phyloP scores from a whole-genome alignment of 257 asterid genomes.

The Avicennia marina region DNA sequence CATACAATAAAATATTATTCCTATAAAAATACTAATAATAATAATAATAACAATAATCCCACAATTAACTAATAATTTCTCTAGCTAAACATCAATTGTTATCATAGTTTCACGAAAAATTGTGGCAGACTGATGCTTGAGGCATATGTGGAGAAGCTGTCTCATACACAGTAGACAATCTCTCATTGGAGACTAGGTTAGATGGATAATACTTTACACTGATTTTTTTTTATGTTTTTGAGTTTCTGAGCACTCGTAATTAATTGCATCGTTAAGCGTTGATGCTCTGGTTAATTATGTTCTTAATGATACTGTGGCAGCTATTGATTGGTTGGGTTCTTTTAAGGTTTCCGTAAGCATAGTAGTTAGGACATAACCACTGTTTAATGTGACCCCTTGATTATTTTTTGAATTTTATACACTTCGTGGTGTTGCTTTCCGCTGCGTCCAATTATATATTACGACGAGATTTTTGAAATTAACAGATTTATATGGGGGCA shows the following conservation, averaged over 20 bases:
- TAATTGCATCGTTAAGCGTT: slow-evolving; percentile 1
- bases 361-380: slow-evolving; percentile 20
- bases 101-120: slow-evolving; percentile 16
- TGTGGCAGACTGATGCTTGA: slow-evolving; percentile 25
- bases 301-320: slow-evolving; percentile 21
- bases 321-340: slow-evolving; percentile 18
- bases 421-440: slow-evolving; percentile 20
- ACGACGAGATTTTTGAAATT: slow-evolving; percentile 14
- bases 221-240: no score
- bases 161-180: slow-evolving; percentile 16
- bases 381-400: slow-evolving; percentile 23
- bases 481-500: slow-evolving; percentile 17
- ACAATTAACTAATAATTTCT: slow-evolving; percentile 1
- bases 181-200: slow-evolving; percentile 6
- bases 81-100: slow-evolving; percentile 3
- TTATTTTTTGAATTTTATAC: slow-evolving; percentile 3
- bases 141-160: slow-evolving; percentile 24
- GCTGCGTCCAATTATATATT: slow-evolving; percentile 17
- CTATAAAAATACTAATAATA: neutral
- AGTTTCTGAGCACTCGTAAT: neutral
- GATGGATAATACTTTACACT: neutral
- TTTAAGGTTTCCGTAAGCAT: slow-evolving; percentile 12
- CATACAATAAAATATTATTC: slow-evolving; percentile 4
- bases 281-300: slow-evolving; percentile 11
- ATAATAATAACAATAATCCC: slow-evolving; percentile 8